These are phyloP conservation scores for Metschnikowia picachoensis DNA, from an alignment of 805 yeast species.

Conservation along the genomic window DNA sequence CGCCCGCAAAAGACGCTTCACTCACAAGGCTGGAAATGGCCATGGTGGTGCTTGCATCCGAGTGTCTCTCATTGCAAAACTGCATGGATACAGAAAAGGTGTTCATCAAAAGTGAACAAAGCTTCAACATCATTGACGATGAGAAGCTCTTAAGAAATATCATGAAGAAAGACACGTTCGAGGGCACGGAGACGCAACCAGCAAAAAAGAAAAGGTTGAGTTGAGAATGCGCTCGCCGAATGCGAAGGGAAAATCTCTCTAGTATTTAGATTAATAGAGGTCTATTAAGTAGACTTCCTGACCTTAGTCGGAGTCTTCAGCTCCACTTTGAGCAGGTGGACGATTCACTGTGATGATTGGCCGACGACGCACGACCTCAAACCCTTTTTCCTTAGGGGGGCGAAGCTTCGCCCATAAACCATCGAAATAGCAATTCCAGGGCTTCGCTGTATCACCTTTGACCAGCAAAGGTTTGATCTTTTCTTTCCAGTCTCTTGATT, in stretches of 20 bases:
- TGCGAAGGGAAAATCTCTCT: too few relatives aligned
- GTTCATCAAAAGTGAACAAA: conserved; percentile 20
- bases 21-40: conserved; percentile 44
- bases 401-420: conserved; percentile 1
- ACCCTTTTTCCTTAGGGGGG: conserved; percentile 20
- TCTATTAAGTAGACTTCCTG: background rate
- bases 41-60: conserved; percentile 51
- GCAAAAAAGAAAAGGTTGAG: conserved; percentile 20
- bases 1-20: background rate
- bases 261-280: background rate
- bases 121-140: conserved; percentile 50
- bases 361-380: conserved; percentile 35
- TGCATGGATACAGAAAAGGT: conserved; percentile 31
- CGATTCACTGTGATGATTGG: conserved; percentile 22
- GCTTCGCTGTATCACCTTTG: background rate
- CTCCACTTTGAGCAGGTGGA: background rate
- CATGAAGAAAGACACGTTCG: conserved; percentile 41
- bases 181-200: conserved; percentile 15
- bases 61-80: conserved; percentile 45
- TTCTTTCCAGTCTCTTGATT: conserved; percentile 31
- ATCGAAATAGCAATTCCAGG: background rate
- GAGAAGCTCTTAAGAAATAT: conserved; percentile 56
- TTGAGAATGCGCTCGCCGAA: conserved; percentile 6
- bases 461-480: conserved; percentile 1
- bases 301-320: background rate